A percentile compares a stretch with the other conserved stretches of the same genome.
phyloP scores from a whole-genome alignment of 148 eudicot species.

The Gaultheria prostrata region DNA sequence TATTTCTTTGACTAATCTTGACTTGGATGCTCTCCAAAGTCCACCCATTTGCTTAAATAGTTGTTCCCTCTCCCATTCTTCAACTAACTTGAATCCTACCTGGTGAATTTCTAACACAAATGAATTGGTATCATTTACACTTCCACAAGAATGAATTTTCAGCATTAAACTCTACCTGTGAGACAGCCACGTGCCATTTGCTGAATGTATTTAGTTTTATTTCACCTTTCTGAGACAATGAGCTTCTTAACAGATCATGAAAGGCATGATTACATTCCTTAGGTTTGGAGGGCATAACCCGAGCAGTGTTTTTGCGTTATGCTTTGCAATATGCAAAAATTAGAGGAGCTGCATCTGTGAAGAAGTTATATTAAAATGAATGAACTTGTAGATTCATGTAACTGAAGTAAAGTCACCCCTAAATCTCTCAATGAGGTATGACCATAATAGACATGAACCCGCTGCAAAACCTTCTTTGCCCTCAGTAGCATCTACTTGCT shows the following conservation, averaged over 20 bases:
- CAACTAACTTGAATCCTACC: too few relatives aligned
- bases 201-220: not conserved
- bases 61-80: too few relatives aligned
- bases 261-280: too few relatives aligned
- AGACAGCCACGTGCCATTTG: not conserved
- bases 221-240: not conserved
- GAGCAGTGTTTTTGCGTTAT: not conserved
- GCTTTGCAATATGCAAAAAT: not conserved
- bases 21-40: too few relatives aligned
- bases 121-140: too few relatives aligned
- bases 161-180: not conserved
- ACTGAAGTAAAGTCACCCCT: not conserved
- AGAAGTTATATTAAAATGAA: not conserved
- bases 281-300: too few relatives aligned
- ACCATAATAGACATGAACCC: too few relatives aligned
- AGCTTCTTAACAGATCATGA: not conserved
- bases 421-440: not conserved
- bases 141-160: too few relatives aligned
- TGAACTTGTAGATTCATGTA: too few relatives aligned
- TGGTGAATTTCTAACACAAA: too few relatives aligned
- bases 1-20: too few relatives aligned
- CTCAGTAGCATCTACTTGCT: not conserved
- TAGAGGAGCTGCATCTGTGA: not conserved
- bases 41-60: too few relatives aligned
- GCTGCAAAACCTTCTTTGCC: not conserved